A percentile compares a stretch with the other conserved stretches of the same genome.
phyloP scores from a whole-genome alignment of 768 basidiomycete genomes.

The Kwoniella botswanensis region DNA sequence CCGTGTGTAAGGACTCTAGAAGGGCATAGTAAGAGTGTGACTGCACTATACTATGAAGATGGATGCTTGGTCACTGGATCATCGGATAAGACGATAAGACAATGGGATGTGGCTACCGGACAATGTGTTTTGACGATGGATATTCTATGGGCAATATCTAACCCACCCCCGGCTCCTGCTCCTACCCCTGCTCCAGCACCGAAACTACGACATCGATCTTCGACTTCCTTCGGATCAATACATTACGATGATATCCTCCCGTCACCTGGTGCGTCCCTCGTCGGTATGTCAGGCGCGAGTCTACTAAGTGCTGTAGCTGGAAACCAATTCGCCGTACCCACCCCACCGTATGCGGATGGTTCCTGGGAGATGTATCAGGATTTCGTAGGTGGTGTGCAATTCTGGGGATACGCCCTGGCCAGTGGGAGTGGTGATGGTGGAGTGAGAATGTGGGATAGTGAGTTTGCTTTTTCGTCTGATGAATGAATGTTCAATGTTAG shows the following conservation, averaged over 20 bases:
- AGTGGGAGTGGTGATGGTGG: constrained; percentile 97
- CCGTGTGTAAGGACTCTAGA: constrained; percentile 77
- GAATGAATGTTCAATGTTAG: background rate
- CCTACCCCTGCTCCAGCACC: constrained; percentile 29
- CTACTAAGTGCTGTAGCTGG: constrained; percentile 64
- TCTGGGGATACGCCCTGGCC: constrained; percentile 97
- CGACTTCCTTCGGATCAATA: constrained; percentile 50
- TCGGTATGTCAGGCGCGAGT: constrained; percentile 53
- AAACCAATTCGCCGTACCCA: constrained; percentile 74
- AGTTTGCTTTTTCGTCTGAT: constrained; percentile 58
- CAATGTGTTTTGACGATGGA: constrained; percentile 99
- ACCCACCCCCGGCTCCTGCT: constrained; percentile 64
- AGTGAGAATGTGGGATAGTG: constrained; percentile 99
- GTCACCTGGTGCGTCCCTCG: constrained; percentile 40
- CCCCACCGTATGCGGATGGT: constrained; percentile 85
- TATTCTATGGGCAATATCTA: constrained; percentile 98
- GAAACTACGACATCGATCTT: constrained; percentile 45
- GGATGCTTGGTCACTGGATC: constrained; percentile 95
- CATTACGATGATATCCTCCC: constrained; percentile 55
- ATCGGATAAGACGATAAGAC: constrained; percentile 95
- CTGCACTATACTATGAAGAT: constrained; percentile 93
- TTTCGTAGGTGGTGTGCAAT: constrained; percentile 96
- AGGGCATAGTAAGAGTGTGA: constrained; percentile 91
- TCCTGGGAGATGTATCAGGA: constrained; percentile 95
- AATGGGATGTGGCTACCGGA: constrained; percentile 96